Evolutionary conservation across 768 basidiomycete genomes (phyloP), one percentile per base, ranked within the genome.

Genomic region (Pleurotus citrinopileatus): DNA sequence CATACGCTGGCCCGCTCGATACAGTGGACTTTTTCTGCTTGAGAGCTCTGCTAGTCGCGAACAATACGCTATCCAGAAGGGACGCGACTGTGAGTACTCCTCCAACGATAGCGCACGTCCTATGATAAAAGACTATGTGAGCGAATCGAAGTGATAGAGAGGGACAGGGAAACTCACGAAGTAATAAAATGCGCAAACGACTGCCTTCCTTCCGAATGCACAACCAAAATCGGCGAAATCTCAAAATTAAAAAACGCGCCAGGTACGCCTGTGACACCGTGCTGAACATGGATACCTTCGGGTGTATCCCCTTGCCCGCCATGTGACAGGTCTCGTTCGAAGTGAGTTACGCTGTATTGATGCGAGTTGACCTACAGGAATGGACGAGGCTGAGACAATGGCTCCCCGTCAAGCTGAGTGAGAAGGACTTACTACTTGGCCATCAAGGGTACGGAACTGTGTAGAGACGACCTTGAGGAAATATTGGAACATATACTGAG

Each of bases 381-480:
- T 54, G 38, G 37, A 12, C 61, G 3, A 61, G 59, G 45, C 7
- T 6, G 19, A 25, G 42, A 7, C 26, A 44, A 22, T 38, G 38
- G 27, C 23, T 55, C 23, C 7, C 5, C 40, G 42, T 10, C 19
- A 38, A 52, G 13, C n/a, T 57, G 25, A 5, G 19, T 6, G 43
- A 20, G 19, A 48, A 52, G 42, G n/a, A 71, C 82, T 38, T 64
- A 89, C 89, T 8, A 72, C 66, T 60, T 87, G 80, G 26, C 85
- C 89, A 56, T 88, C 82, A 23, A 96, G 74, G n/a, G 86, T 89
- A 57, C 83, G 80, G 74, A 97, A 98, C 65, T 89, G 88, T 2
- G 96, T 99, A 5, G 94, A 93, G 36, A 99, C 97, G 42, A 99
- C 96, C 71, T 99, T 99, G 64, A 99, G 78, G 84, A 98, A 98